Percentiles rank a stretch among this genome's conserved stretches.
Evolutionary conservation across 2,329 filamentous ascomycete genomes (phyloP).

Genomic region (Aureobasidium sp.): DNA sequence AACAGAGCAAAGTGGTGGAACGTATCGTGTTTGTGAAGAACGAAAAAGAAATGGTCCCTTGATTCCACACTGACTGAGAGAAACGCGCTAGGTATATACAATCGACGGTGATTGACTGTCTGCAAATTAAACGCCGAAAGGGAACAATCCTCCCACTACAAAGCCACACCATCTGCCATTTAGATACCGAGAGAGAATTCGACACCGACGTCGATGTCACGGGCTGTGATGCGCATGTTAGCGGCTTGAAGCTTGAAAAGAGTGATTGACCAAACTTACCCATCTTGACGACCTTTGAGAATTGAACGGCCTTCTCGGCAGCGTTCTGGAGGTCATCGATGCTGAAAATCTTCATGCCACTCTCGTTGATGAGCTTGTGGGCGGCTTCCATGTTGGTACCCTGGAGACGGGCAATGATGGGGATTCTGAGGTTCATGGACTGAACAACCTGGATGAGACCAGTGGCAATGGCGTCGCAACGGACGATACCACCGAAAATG

Average conservation of each 20-base stretch:
- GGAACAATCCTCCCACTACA: slow-evolving; percentile 12
- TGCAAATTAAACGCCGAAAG: slow-evolving; percentile 13
- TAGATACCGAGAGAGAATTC: slow-evolving; percentile 94
- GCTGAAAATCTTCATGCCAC: slow-evolving; percentile 98
- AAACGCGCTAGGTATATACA: slow-evolving; percentile 16
- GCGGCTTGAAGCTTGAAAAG: slow-evolving; percentile 18
- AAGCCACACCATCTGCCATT: not conserved
- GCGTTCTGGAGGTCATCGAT: slow-evolving; percentile 97
- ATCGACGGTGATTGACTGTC: slow-evolving; percentile 14
- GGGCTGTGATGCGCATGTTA: slow-evolving; percentile 45
- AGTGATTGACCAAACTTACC: slow-evolving; percentile 47
- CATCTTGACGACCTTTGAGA: slow-evolving; percentile 99
- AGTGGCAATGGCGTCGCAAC: slow-evolving; percentile 94
- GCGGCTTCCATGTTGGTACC: slow-evolving; percentile 97
- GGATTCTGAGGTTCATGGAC: slow-evolving; percentile 90
- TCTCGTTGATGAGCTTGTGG: slow-evolving; percentile 88
- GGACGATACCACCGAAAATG: slow-evolving; percentile 98
- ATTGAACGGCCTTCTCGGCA: slow-evolving; percentile 96
- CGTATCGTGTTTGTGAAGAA: not conserved
- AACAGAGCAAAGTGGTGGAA: not conserved
- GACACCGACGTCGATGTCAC: slow-evolving; percentile 94
- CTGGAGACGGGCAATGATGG: slow-evolving; percentile 93
- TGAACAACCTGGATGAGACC: slow-evolving; percentile 92
- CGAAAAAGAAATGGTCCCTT: slow-evolving; percentile 11
- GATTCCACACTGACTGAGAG: slow-evolving; percentile 11